Evolutionary conservation across 192 early-diverging fungal genomes (phyloP), one percentile per base, ranked within the genome.

Genomic region (Coemansia sp.): DNA sequence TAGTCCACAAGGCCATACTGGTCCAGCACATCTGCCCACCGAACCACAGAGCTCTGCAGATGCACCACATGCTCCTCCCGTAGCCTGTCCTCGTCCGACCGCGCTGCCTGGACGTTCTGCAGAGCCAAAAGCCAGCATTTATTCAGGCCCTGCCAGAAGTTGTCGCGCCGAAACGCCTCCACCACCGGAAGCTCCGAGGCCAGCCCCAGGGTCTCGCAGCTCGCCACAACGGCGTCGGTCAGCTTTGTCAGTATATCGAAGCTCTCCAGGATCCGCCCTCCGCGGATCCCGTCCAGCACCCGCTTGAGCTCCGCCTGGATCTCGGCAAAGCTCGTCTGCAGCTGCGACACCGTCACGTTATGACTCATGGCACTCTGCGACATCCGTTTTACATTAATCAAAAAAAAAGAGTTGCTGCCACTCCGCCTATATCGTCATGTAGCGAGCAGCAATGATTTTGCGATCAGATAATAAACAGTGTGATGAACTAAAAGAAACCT

Each of bases 1-100:
- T 91, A 93, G 64, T 93, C 89, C 22, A 93, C 90, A 55, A 93
- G 66, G 1, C 91, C 90, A 79, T 81, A 93, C 60, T 82, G 74
- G 54, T 88, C 86, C 58, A 93, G 67, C 18, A 73, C 67, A 64
- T 91, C 85, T 2, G 83, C 85, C 91, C 91, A 93, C 4, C 72
- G 63, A 51, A 85, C 80, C 5, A 91, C 82, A 23, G 69, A 83
- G 50, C 83, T 72, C 54, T 85, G 75, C 48, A 91, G 52, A 42
- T 84, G 78, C 62, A 82, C 82, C 36, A 89, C 65, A 55, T 86
- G 83, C 25, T 81, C 83, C 30, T 87, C 79, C 3, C 65, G 69
- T 10, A 90, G 50, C 29, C 78, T 61, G 47, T 90, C 84, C 25
- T 76, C 77, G 36, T 85, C 80, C 0, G 74, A 66, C 30, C 71